phyloP scores from a whole-genome alignment of 1,139 yeast genomes.

The Pichia sp. region DNA sequence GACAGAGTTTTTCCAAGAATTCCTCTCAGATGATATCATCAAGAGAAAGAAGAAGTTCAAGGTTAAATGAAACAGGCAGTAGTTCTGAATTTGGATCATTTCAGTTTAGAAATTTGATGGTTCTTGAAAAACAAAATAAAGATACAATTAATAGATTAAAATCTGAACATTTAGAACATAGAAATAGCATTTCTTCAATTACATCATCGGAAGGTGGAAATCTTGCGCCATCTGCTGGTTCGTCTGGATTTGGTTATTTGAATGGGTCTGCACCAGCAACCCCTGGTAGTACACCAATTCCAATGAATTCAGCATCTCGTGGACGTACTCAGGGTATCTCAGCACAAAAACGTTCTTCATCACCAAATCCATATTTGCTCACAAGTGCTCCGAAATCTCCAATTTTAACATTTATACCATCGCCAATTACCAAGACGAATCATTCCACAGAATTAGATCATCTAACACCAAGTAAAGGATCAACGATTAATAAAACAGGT shows the following conservation, averaged over 20 bases:
- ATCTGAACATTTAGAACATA: constrained; percentile 65
- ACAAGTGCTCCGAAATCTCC: constrained; percentile 9
- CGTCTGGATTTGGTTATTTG: not conserved
- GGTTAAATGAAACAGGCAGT: constrained; percentile 59
- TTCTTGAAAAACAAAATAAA: constrained; percentile 88
- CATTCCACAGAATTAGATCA: too few species aligned
- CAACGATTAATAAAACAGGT: not conserved
- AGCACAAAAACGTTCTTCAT: constrained; percentile 10
- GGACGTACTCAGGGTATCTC: constrained; percentile 8
- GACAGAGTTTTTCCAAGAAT: constrained; percentile 17
- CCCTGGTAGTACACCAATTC: constrained; percentile 9
- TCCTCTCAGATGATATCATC: constrained; percentile 15
- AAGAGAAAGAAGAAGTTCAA: constrained; percentile 43
- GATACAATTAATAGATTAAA: constrained; percentile 85
- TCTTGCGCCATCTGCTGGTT: constrained; percentile 7
- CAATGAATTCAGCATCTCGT: constrained; percentile 11
- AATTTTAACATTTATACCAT: constrained; percentile 8
- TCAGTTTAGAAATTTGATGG: constrained; percentile 81
- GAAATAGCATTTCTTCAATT: constrained; percentile 29
- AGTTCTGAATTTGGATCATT: constrained; percentile 85
- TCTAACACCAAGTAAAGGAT: too few species aligned
- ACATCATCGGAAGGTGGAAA: constrained; percentile 21
- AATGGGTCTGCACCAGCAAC: constrained; percentile 15
- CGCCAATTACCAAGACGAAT: constrained; percentile 7
- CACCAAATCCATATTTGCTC: constrained; percentile 12